These are phyloP conservation scores for Ramularia endophylla DNA, from an alignment of 2,329 filamentous ascomycete species.

Conservation along the genomic window DNA sequence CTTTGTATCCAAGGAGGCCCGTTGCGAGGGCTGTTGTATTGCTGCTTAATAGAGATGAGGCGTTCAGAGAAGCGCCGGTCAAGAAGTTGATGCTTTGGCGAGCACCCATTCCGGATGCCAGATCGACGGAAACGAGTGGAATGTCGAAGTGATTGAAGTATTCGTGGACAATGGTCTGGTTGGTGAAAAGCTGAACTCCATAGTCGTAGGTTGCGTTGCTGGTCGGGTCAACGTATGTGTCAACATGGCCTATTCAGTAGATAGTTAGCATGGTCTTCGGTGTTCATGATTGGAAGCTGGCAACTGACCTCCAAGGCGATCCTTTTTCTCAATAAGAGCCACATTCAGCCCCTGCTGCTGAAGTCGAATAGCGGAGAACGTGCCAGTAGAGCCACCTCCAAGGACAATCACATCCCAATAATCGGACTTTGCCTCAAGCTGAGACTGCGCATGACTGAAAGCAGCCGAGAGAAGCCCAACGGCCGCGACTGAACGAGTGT, in stretches of 20 bases:
- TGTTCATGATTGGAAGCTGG: neutral
- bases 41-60: constrained; percentile 3
- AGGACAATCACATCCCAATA: constrained; percentile 33
- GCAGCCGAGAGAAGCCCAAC: too few species aligned
- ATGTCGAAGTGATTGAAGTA: constrained; percentile 45
- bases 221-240: constrained; percentile 40
- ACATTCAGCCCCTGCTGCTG: constrained; percentile 33
- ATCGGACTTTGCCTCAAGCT: too few species aligned
- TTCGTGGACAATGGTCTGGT: constrained; percentile 35
- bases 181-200: constrained; percentile 37
- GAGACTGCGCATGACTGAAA: too few species aligned
- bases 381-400: constrained; percentile 39
- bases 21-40: neutral
- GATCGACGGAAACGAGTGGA: constrained; percentile 26
- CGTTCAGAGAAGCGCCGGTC: constrained; percentile 17
- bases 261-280: too few species aligned
- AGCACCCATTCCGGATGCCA: constrained; percentile 18
- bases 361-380: constrained; percentile 36
- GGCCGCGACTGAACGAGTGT: too few species aligned
- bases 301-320: constrained; percentile 30
- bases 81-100: constrained; percentile 29
- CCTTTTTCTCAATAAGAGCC: constrained; percentile 36
- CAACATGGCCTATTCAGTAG: constrained; percentile 38
- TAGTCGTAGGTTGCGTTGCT: constrained; percentile 33
- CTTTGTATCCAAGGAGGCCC: constrained; percentile 19